Evolutionary conservation across 2,329 filamentous ascomycete species (phyloP).

Genomic region (Grosmannia huntii): DNA sequence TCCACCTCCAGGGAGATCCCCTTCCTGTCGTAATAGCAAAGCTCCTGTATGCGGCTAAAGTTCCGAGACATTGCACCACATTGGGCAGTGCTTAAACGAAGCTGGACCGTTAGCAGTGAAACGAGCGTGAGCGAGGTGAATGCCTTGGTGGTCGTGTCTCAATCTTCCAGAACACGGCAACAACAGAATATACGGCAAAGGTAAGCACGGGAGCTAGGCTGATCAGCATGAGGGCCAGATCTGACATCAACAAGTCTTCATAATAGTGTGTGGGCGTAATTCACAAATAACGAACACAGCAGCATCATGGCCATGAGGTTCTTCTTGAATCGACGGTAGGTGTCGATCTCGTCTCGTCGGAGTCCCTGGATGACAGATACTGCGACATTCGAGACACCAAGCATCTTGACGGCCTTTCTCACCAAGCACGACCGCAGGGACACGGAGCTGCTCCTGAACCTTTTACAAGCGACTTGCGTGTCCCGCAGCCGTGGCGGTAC

Average conservation of each 20-base stretch:
- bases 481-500: too few species aligned
- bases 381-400: slow-evolving; percentile 28
- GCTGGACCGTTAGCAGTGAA: too few species aligned
- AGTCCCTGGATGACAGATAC: slow-evolving; percentile 2
- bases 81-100: too few species aligned
- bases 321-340: neutral
- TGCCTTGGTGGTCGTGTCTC: neutral
- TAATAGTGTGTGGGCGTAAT: too few species aligned
- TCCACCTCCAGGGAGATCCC: neutral
- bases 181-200: neutral
- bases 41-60: too few species aligned
- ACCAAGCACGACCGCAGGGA: slow-evolving; percentile 26
- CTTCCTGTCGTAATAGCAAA: neutral
- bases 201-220: slow-evolving; percentile 1
- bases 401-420: slow-evolving; percentile 37
- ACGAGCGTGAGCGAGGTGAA: neutral
- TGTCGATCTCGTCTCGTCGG: neutral
- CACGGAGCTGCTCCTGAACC: too few species aligned
- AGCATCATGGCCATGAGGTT: neutral
- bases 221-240: neutral
- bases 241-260: too few species aligned
- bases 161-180: slow-evolving; percentile 1
- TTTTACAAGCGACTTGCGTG: too few species aligned
- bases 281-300: neutral
- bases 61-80: too few species aligned